Evolutionary conservation across 805 yeast species (phyloP).

Genomic region (Kuraishia ogatae): DNA sequence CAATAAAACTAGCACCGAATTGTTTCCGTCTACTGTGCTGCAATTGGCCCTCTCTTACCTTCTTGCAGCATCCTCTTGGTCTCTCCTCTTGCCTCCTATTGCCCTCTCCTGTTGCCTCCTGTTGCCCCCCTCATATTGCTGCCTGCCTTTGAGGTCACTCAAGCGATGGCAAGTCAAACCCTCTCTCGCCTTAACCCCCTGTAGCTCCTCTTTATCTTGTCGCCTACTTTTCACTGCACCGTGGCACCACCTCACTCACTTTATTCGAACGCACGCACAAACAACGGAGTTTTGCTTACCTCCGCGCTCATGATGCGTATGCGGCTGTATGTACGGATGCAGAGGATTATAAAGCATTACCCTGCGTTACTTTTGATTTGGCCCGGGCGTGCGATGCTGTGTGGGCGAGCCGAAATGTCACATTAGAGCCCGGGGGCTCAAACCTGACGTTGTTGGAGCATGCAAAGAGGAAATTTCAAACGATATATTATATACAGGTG

Average conservation of each 20-base stretch:
- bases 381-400: neutral
- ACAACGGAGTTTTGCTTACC: neutral
- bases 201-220: too few relatives aligned
- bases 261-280: neutral
- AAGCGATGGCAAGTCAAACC: too few relatives aligned
- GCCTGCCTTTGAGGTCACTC: too few relatives aligned
- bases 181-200: neutral
- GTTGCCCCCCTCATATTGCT: too few relatives aligned
- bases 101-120: too few relatives aligned
- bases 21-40: too few relatives aligned
- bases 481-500: too few relatives aligned
- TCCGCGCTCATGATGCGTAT: neutral
- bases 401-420: neutral
- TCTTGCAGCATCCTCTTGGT: too few relatives aligned
- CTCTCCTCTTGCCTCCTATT: too few relatives aligned
- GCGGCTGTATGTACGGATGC: neutral
- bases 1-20: too few relatives aligned
- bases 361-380: neutral
- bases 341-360: neutral
- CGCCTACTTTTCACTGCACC: neutral
- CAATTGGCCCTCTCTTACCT: too few relatives aligned
- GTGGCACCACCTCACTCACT: neutral
- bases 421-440: neutral
- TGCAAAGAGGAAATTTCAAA: neutral
- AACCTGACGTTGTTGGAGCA: neutral